Evolutionary conservation across 148 eudicot species (phyloP).

Genomic region (Camellia granthamiana): DNA sequence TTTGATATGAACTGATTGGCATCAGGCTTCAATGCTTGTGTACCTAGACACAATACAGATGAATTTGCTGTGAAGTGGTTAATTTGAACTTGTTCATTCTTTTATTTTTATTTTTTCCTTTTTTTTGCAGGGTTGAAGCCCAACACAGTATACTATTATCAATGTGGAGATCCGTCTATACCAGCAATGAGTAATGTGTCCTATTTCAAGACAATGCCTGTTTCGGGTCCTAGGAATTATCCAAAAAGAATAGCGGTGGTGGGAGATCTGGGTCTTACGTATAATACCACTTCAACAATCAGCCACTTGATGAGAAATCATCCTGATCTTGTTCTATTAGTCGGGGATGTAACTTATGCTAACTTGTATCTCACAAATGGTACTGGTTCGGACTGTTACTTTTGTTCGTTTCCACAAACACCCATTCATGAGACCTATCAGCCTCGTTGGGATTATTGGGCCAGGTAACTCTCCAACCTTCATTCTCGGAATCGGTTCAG

Average conservation of each 20-base stretch:
- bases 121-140: slow-evolving; percentile 61
- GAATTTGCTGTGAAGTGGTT: not conserved
- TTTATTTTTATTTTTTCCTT: not conserved
- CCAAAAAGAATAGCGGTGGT: slow-evolving; percentile 69
- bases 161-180: slow-evolving; percentile 83
- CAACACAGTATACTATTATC: slow-evolving; percentile 60
- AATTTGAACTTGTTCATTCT: no score
- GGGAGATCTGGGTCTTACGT: slow-evolving; percentile 91
- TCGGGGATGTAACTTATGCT: slow-evolving; percentile 87
- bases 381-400: slow-evolving; percentile 88
- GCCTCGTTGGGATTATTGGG: slow-evolving; percentile 99
- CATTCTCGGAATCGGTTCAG: not conserved
- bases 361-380: slow-evolving; percentile 89
- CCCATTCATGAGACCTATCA: slow-evolving; percentile 97
- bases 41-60: not conserved
- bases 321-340: slow-evolving; percentile 81
- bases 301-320: slow-evolving; percentile 61
- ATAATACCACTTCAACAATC: slow-evolving; percentile 73
- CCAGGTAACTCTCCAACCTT: slow-evolving; percentile 44
- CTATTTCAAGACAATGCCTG: slow-evolving; percentile 81
- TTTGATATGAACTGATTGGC: not conserved
- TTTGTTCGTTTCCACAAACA: slow-evolving; percentile 77
- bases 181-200: slow-evolving; percentile 59
- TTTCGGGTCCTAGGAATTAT: slow-evolving; percentile 57
- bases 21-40: not conserved